A percentile compares a stretch with the other conserved stretches of the same genome.
phyloP scores from a whole-genome alignment of 1,139 yeast genomes.

The Kodamaea arcana region DNA sequence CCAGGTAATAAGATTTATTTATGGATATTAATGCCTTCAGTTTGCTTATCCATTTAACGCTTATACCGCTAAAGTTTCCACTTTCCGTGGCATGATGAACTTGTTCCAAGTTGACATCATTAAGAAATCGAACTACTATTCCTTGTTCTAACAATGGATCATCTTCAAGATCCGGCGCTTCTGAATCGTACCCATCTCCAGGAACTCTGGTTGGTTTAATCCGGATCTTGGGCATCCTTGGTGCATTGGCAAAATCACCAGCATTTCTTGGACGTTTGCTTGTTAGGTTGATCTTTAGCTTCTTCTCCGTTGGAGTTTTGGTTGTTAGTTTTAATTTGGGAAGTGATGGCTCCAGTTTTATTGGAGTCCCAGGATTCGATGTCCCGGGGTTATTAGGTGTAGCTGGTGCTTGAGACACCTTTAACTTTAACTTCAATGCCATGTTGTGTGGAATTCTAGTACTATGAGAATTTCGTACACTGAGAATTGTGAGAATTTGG shows the following conservation, averaged over 20 bases:
- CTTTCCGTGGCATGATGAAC: constrained; percentile 77
- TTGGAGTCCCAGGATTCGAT: constrained; percentile 3
- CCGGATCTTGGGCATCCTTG: constrained; percentile 30
- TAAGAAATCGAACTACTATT: constrained; percentile 69
- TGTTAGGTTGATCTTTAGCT: constrained; percentile 20
- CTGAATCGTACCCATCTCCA: constrained; percentile 96
- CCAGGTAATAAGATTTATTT: constrained; percentile 64
- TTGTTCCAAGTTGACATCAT: constrained; percentile 74
- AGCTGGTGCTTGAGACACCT: constrained; percentile 13
- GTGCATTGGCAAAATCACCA: constrained; percentile 3
- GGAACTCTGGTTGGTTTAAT: constrained; percentile 83
- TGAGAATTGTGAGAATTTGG: no score
- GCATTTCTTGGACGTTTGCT: constrained; percentile 8
- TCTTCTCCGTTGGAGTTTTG: constrained; percentile 11
- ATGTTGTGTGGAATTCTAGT: no score
- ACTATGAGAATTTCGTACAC: no score
- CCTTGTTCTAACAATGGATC: constrained; percentile 93
- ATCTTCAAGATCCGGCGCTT: constrained; percentile 93
- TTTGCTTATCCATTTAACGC: constrained; percentile 76
- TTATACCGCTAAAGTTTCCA: constrained; percentile 72
- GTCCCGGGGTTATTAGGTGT: neutral
- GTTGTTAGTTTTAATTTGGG: constrained; percentile 21
- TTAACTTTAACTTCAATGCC: constrained; percentile 24
- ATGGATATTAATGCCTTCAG: constrained; percentile 68
- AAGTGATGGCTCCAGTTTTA: constrained; percentile 4